Conservation (phyloP, 192 early-diverging fungal genomes). For the Gryganskiella cystojenkinii region DNA sequence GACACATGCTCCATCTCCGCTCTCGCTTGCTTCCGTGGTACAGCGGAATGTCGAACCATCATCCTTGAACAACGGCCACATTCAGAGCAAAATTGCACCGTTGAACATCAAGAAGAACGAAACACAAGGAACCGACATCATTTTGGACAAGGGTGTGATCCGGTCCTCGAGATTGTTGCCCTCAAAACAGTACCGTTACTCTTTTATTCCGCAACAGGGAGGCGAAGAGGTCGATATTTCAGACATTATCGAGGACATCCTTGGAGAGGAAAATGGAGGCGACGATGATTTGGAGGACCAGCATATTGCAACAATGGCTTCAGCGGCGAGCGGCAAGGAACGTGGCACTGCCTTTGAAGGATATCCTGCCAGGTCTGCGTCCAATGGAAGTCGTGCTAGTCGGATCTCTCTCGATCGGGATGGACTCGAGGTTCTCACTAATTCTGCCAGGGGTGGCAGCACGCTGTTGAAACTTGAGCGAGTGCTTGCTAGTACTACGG, state of each 20-base stretch:
- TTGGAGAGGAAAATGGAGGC: constrained; percentile 37
- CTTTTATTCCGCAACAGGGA: constrained; percentile 52
- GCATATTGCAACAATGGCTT: neutral
- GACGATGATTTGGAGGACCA: constrained; percentile 14
- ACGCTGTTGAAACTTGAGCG: constrained; percentile 33
- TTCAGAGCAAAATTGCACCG: constrained; percentile 17
- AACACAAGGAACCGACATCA: constrained; percentile 49
- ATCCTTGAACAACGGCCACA: neutral
- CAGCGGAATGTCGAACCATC: constrained; percentile 16
- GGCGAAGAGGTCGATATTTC: constrained; percentile 58
- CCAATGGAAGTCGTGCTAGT: constrained; percentile 17
- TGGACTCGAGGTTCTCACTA: constrained; percentile 15
- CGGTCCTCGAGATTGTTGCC: constrained; percentile 52
- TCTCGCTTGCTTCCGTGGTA: constrained; percentile 35
- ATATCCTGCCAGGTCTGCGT: neutral
- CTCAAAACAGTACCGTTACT: constrained; percentile 57
- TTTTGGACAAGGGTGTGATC: constrained; percentile 49
- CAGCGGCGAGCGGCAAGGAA: neutral
- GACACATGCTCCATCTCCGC: constrained; percentile 36
- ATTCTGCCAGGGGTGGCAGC: constrained; percentile 17
- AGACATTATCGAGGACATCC: constrained; percentile 58
- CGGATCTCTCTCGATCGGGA: constrained; percentile 7
- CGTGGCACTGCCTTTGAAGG: neutral
- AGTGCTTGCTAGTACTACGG: constrained; percentile 1
- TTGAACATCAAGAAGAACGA: constrained; percentile 53